These are phyloP conservation scores for Beta vulgaris DNA, from an alignment of 148 eudicot species.

Conservation along the genomic window DNA sequence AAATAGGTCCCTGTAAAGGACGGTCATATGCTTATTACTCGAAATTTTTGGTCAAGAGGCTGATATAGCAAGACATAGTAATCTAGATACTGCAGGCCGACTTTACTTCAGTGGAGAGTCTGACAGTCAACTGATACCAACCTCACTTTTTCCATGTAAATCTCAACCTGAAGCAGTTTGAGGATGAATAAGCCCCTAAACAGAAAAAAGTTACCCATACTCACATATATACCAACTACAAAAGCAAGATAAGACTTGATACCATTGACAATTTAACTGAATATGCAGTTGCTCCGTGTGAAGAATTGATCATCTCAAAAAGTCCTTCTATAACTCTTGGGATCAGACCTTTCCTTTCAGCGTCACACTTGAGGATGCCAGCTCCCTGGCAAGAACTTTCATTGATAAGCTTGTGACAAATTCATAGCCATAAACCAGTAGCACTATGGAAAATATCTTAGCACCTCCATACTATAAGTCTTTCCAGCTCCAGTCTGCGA, in stretches of 20 bases:
- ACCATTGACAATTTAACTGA: slow-evolving; percentile 83
- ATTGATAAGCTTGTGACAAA: slow-evolving; percentile 9
- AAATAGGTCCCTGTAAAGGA: slow-evolving; percentile 74
- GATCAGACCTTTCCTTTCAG: slow-evolving; percentile 65
- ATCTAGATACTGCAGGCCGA: background rate
- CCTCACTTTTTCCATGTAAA: slow-evolving; percentile 97
- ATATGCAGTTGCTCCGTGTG: slow-evolving; percentile 38
- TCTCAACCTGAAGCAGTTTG: slow-evolving; percentile 65
- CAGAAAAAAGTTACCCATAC: background rate
- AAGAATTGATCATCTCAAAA: slow-evolving; percentile 42
- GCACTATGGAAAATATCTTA: slow-evolving; percentile 1
- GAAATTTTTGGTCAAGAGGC: background rate
- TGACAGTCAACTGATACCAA: slow-evolving; percentile 31
- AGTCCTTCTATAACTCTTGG: slow-evolving; percentile 81
- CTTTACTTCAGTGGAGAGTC: background rate
- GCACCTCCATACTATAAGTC: slow-evolving; percentile 96
- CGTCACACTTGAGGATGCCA: slow-evolving; percentile 52
- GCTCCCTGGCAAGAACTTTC: slow-evolving; percentile 55
- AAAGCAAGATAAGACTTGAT: slow-evolving; percentile 12
- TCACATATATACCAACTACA: background rate
- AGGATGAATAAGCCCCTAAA: slow-evolving; percentile 1
- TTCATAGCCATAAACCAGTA: background rate
- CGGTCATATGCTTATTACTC: background rate
- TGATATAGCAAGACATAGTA: background rate
- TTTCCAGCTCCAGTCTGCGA: slow-evolving; percentile 95